Evolutionary conservation across 1,284 basidiomycete species (phyloP).

Genomic region (Bjerkandera adusta): DNA sequence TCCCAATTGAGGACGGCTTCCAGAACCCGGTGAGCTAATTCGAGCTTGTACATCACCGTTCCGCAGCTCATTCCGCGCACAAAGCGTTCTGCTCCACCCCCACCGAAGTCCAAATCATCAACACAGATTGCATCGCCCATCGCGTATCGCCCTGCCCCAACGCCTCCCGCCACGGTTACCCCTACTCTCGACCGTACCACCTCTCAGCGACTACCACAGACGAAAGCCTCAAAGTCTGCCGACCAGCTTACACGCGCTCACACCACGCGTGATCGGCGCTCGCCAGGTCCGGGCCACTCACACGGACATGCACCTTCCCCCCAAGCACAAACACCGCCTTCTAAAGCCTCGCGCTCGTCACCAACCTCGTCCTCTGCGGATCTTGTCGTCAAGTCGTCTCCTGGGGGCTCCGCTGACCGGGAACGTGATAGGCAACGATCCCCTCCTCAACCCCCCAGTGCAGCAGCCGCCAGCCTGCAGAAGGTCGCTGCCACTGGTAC

Average conservation of each 20-base stretch:
- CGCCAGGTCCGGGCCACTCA: constrained; percentile 30
- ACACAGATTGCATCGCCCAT: constrained; percentile 39
- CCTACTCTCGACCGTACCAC: constrained; percentile 74
- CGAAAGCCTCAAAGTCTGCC: constrained; percentile 46
- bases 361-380: constrained; percentile 55
- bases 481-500: constrained; percentile 55
- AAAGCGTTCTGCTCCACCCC: constrained; percentile 47
- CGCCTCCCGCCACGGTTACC: constrained; percentile 56
- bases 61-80: constrained; percentile 9
- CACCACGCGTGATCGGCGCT: constrained; percentile 57
- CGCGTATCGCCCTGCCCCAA: constrained; percentile 65
- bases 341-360: constrained; percentile 43
- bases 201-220: constrained; percentile 60
- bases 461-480: constrained; percentile 56
- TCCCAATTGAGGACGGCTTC: constrained; percentile 41
- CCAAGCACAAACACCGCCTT: constrained; percentile 15
- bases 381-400: constrained; percentile 42
- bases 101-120: constrained; percentile 45
- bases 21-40: constrained; percentile 47
- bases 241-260: constrained; percentile 63
- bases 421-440: constrained; percentile 20
- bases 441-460: constrained; percentile 40
- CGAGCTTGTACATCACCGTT: constrained; percentile 2
- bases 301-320: constrained; percentile 17
- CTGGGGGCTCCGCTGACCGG: constrained; percentile 18